Evolutionary conservation across 2,329 filamentous ascomycete species (phyloP), one percentile per base, ranked within the genome.

Genomic region (Xylariaceae sp.): DNA sequence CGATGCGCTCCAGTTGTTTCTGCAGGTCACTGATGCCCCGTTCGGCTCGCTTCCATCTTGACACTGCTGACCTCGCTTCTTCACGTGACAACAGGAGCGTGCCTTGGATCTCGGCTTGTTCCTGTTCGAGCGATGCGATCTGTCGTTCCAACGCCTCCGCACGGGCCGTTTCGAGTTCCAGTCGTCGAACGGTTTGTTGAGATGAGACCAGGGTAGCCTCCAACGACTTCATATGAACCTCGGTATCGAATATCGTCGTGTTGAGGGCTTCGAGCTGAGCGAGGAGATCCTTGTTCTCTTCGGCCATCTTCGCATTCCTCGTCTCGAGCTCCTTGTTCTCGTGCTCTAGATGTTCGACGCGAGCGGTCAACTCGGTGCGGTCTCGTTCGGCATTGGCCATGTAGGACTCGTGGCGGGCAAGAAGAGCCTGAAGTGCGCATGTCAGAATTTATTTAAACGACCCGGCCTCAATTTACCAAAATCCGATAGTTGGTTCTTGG

Each of bases 351-450:
- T 81, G 81, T 67, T 89, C 87, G 71, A 97, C 92, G 62, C 84
- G 89, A 51, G 78, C 75, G 50, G 84, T 82, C 75, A 97, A 85
- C 62, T 87, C 84, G 62, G 81, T 78, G 62, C 92, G 89, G 73
- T 97, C 92, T 67, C 86, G 85, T 78, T 96, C 92, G 61, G 92
- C 91, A 73, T 96, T 91, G 67, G 88, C 88, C 82, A 97, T 93
- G 75, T 96, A 97, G 61, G 89, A 86, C 79, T 97, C 92, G 82
- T 99, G 92, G 69, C 93, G 88, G 65, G 88, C 86, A 48, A 99
- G 85, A 58, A 99, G 82, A 61, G 92, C 92, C 94, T 97, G 86
- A 88, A 42, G 75, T 56, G 82, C 78, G 75, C 85, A 89, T 56
- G 86, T 95, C 76, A 95, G 88, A 77, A 81, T 82, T 66, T 80